These are phyloP conservation scores for Pleurotus giganteus DNA, from an alignment of 768 basidiomycete genomes.

Conservation along the genomic window DNA sequence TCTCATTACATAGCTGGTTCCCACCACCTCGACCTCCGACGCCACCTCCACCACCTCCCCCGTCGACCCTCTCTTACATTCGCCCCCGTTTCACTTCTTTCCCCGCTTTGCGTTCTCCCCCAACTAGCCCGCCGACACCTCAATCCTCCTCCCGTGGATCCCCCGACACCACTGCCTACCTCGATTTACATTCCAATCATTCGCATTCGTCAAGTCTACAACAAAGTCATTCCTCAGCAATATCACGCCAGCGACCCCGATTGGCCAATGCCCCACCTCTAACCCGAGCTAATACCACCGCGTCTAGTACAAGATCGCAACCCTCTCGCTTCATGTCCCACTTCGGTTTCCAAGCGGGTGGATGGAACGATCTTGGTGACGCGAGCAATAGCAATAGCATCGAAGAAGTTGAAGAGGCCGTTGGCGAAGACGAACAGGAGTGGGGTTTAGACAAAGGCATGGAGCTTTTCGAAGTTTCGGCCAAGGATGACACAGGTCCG, in stretches of 20 bases:
- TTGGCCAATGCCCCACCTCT: conserved; percentile 40
- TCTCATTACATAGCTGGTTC: conserved; percentile 85
- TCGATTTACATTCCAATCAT: conserved; percentile 57
- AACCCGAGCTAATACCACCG: conserved; percentile 49
- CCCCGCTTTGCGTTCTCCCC: conserved; percentile 61
- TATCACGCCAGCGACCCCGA: conserved; percentile 47
- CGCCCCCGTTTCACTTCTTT: conserved; percentile 78
- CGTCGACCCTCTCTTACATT: conserved; percentile 72
- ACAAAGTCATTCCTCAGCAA: conserved; percentile 48
- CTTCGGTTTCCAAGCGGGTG: conserved; percentile 47
- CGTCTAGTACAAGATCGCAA: conserved; percentile 39
- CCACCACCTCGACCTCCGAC: conserved; percentile 72
- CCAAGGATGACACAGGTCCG: conserved; percentile 83
- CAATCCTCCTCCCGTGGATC: conserved; percentile 41
- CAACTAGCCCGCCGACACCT: conserved; percentile 37
- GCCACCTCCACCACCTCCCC: conserved; percentile 63
- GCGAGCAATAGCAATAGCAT: conserved; percentile 61
- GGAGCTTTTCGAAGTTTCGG: conserved; percentile 89
- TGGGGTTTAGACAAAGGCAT: conserved; percentile 83
- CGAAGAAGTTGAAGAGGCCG: conserved; percentile 58
- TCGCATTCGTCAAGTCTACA: conserved; percentile 50
- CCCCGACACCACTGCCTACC: conserved; percentile 59
- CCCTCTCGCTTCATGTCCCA: conserved; percentile 59
- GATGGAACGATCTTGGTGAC: conserved; percentile 57
- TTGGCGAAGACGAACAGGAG: conserved; percentile 53